These are phyloP conservation scores for Albizia julibrissin DNA, from an alignment of 306 rosid genomes.

Conservation along the genomic window DNA sequence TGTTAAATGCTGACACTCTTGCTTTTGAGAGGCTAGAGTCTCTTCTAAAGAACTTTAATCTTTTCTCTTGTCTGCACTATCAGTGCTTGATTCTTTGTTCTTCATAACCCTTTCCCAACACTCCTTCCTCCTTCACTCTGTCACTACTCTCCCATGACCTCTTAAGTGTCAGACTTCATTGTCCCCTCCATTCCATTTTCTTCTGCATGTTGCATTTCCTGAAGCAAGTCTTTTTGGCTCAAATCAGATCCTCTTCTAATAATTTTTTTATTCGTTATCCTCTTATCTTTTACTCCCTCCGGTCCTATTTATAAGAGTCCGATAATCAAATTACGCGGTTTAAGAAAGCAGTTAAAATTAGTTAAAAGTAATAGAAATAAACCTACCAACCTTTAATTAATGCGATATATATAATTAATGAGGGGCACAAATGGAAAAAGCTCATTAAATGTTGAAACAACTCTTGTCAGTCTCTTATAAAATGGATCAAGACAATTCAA, in stretches of 20 bases:
- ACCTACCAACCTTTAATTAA: too few species aligned
- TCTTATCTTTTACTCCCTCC: neutral
- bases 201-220: neutral
- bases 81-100: neutral
- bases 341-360: too few species aligned
- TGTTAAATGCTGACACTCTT: neutral
- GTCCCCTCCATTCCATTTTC: neutral
- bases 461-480: too few species aligned
- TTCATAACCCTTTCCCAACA: neutral
- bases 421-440: too few species aligned
- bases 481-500: too few species aligned
- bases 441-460: too few species aligned
- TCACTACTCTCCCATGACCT: neutral
- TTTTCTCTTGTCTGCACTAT: neutral
- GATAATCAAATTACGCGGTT: too few species aligned
- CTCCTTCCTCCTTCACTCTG: neutral
- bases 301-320: too few species aligned
- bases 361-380: too few species aligned
- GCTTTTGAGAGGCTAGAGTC: neutral
- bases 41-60: neutral
- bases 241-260: neutral
- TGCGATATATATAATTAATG: too few species aligned
- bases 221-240: neutral
- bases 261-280: neutral
- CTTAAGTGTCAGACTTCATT: neutral